Base-by-base conservation (phyloP, 139 green algal genomes). In the Raphidocelis subcapitata region DNA sequence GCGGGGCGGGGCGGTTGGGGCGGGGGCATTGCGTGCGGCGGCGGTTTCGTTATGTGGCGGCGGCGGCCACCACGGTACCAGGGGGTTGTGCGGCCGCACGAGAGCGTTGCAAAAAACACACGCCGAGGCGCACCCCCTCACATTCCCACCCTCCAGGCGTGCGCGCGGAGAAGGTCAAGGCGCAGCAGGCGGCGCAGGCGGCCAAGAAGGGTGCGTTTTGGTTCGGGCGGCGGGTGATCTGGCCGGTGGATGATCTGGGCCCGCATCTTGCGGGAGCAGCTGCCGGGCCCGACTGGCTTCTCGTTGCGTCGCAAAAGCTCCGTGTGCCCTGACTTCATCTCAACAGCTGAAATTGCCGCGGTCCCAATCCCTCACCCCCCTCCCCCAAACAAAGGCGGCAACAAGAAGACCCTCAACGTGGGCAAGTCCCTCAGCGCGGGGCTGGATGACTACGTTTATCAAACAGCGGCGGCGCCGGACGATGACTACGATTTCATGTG, bases 381-480 rank as follows among this genome's bases (percentile, higher is more conserved):
- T n/a, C n/a, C n/a, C n/a, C n/a, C n/a, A n/a, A n/a, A 21, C 29
- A 41, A 65, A 23, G 8, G 59, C 16, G 16, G 33, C 79, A 81
- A 81, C 65, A 94, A 92, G 79, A 91, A 88, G 68, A 81, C 52
- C 44, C 72, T 94, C 56, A 95, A 95, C 67, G 76, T 92, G 60
- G 90, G 83, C 60, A 81, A 66, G 16, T 72, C 69, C 37, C n/a
- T 64, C 1, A 77, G 41, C 14, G 91, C 88, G 23, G 90, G 91
- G 16, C 79, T 96, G 56, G 91, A 96, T 54, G 91, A 96, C 67
- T 94, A 92, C 73, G 78, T 88, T 29, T 95, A 88, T 65, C 87
- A 90, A n/a, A 12, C 8, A 8, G 85, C 88, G 23, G 62, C 69
- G 3, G 35, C 69, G 21, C 67, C 82, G 47, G 87, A 85, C 44